Evolutionary conservation across 768 basidiomycete genomes (phyloP), one percentile per base, ranked within the genome.

Genomic region (Tylopilus vinaceipallidus): DNA sequence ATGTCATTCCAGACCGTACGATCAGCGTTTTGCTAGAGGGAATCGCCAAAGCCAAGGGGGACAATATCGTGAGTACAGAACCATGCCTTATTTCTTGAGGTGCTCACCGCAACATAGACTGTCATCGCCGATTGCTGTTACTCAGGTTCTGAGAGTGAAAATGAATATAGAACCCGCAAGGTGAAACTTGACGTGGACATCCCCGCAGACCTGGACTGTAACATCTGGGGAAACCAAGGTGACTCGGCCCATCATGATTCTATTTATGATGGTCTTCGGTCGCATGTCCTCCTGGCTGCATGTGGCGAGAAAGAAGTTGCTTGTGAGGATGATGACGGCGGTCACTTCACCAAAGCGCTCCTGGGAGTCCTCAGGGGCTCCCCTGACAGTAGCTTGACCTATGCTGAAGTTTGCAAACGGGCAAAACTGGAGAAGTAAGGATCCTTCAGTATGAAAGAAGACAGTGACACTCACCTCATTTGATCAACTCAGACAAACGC

Each of bases 91-190:
- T 42, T 33, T 26, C 17, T n/a, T n/a, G n/a, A 8, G 27, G 10
- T 24, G 1, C 33, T 44, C 20, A 49, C 49, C 10, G 38, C 26
- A 24, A 12, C 16, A 16, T 45, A 78, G 76, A 75, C 71, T 13
- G 57, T 78, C 16, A 73, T 78, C 39, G 60, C 77, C 4, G 76
- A 77, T 45, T 76, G 76, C 38, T 78, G 76, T 54, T 63, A 68
- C 54, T 73, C 76, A 4, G 72, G 73, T 0, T n/a, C n/a, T n/a
- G 62, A 70, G 8, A 69, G 62, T 9, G 65, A 74, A 8, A 22
- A 48, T 16, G 42, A 12, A 32, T 52, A 46, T 29, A n/a, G 19
- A 4, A 26, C 49, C 36, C 59, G 60, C 1, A n/a, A n/a, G 2
- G 42, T 53, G 5, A 2, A 33, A 6, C 37, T 61, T 9, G 19